Conservation (phyloP, 257 asterid genomes). For the Solanum chiquidenum region DNA sequence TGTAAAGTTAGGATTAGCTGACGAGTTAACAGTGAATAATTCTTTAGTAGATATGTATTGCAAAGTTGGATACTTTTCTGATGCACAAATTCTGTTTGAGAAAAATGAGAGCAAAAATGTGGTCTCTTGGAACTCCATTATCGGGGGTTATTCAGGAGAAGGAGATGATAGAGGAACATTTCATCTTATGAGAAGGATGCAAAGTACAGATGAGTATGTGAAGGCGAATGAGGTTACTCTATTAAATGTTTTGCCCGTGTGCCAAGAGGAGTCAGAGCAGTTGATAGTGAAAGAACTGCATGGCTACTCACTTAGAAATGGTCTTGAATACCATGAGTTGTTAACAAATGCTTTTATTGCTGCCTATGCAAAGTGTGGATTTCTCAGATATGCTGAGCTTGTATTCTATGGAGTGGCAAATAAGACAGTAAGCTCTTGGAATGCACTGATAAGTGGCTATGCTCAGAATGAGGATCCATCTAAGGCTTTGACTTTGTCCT, state of each 20-base stretch:
- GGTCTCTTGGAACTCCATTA: conserved; percentile 28
- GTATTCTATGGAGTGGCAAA: conserved; percentile 4
- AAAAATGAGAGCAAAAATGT: conserved; percentile 8
- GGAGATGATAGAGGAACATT: conserved; percentile 13
- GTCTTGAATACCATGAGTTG: conserved; percentile 1
- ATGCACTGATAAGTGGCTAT: conserved; percentile 15
- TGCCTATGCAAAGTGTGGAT: conserved; percentile 21
- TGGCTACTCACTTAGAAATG: conserved; percentile 14
- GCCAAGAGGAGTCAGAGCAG: conserved; percentile 10
- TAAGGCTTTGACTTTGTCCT: conserved; percentile 3
- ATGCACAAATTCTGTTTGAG: conserved; percentile 12
- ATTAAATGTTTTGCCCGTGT: conserved; percentile 13
- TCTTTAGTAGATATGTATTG: conserved; percentile 24
- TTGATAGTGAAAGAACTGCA: conserved; percentile 21
- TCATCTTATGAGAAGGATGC: conserved; percentile 17
- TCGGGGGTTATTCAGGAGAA: conserved; percentile 18
- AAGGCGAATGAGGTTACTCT: conserved; percentile 19
- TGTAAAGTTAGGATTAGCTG: conserved; percentile 12
- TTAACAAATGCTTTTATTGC: conserved; percentile 17
- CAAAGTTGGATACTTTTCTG: conserved; percentile 14
- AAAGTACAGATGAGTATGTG: not conserved
- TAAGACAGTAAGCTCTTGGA: conserved; percentile 22
- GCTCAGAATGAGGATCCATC: conserved; percentile 7
- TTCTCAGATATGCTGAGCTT: conserved; percentile 4
- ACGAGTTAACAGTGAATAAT: conserved; percentile 15